These are phyloP conservation scores for Effrenium voratum DNA, from an alignment of 73 alveolate genomes.

Conservation along the genomic window DNA sequence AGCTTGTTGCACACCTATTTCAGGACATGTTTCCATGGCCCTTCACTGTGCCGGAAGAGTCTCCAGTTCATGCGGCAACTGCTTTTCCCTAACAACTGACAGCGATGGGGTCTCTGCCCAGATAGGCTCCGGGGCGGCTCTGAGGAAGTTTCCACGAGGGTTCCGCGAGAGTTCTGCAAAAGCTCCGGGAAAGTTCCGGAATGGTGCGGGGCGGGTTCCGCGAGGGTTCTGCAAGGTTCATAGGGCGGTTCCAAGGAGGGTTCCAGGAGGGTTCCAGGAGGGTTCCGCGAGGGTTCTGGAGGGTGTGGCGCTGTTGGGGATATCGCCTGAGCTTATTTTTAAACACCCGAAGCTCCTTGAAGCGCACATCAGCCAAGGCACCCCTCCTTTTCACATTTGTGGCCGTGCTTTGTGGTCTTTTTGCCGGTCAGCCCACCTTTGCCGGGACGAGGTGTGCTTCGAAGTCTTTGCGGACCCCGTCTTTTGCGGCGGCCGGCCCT, in stretches of 20 bases:
- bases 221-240: too few relatives aligned
- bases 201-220: neutral
- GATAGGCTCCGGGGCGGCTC: too few relatives aligned
- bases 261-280: too few relatives aligned
- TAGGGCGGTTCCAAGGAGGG: too few relatives aligned
- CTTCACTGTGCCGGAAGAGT: too few relatives aligned
- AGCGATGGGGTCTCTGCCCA: too few relatives aligned
- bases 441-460: constrained; percentile 34
- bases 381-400: neutral
- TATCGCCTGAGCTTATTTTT: neutral
- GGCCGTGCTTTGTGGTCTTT: neutral
- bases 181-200: neutral
- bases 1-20: too few relatives aligned
- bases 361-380: neutral
- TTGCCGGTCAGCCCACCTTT: neutral
- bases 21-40: too few relatives aligned
- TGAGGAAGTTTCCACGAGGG: too few relatives aligned
- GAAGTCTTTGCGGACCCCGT: constrained; percentile 83
- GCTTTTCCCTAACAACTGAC: too few relatives aligned
- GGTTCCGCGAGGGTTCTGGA: neutral
- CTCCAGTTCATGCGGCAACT: too few relatives aligned
- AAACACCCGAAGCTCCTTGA: neutral
- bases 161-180: neutral
- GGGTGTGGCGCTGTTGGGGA: neutral
- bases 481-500: constrained; percentile 91